A percentile compares a stretch with the other conserved stretches of the same genome.
These are phyloP conservation scores for Umbellularia californica DNA, from an alignment of 164 flowering plant species.

Conservation along the genomic window DNA sequence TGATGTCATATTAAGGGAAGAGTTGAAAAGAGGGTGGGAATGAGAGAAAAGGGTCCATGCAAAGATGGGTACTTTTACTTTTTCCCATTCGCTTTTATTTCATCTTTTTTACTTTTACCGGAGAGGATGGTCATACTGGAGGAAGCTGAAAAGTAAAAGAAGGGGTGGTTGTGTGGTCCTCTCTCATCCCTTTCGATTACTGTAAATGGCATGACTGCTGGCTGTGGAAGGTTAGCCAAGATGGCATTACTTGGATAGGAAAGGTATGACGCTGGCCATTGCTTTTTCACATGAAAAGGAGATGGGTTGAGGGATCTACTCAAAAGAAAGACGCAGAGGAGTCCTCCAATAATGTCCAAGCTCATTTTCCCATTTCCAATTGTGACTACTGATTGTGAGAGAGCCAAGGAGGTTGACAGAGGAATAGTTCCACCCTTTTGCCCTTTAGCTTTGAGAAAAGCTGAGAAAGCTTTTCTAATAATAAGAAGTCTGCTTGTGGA, in stretches of 20 bases:
- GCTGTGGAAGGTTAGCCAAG: background rate
- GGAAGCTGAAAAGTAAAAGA: background rate
- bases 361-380: background rate
- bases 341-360: background rate
- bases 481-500: too few relatives aligned
- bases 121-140: background rate
- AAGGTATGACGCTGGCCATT: background rate
- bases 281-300: background rate
- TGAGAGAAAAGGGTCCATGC: background rate
- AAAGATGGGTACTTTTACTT: background rate
- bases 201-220: background rate
- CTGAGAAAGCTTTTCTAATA: background rate
- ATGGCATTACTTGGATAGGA: background rate
- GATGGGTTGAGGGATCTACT: background rate
- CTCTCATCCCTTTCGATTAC: background rate
- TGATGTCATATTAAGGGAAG: background rate
- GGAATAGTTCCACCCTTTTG: background rate
- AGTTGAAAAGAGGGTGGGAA: background rate
- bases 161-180: background rate
- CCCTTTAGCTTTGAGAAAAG: background rate
- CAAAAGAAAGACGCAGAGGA: background rate
- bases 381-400: background rate
- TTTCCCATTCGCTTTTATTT: background rate
- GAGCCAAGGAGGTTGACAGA: background rate
- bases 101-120: background rate